Evolutionary conservation across 352 stramenopile genomes (phyloP).

Genomic region (Globisporangium polare): DNA sequence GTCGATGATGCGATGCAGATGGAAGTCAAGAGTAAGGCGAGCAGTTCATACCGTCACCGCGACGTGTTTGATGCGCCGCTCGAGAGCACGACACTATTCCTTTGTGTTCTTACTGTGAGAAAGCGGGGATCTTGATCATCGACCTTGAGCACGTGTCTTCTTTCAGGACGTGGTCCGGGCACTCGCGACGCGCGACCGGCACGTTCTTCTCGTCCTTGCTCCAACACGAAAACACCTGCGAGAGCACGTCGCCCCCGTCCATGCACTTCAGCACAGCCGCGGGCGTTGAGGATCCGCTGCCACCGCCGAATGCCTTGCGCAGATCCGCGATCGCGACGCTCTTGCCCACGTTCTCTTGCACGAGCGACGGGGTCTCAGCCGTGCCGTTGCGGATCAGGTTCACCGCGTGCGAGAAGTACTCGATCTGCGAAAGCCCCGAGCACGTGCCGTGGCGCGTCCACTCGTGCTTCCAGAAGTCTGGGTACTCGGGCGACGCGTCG

Average conservation of each 20-base stretch:
- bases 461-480: slow-evolving; percentile 92
- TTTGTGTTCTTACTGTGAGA: slow-evolving; percentile 17
- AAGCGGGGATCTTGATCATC: slow-evolving; percentile 53
- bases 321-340: slow-evolving; percentile 41
- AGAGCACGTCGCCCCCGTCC: slow-evolving; percentile 40
- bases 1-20: too few relatives aligned
- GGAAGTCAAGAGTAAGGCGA: too few relatives aligned
- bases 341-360: slow-evolving; percentile 58
- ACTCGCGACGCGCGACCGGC: slow-evolving; percentile 47
- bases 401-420: slow-evolving; percentile 86
- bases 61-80: too few relatives aligned
- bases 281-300: slow-evolving; percentile 7
- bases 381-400: slow-evolving; percentile 73
- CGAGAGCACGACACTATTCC: too few relatives aligned
- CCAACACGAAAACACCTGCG: slow-evolving; percentile 84
- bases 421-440: slow-evolving; percentile 76
- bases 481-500: slow-evolving; percentile 46
- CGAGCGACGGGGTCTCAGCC: slow-evolving; percentile 49
- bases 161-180: slow-evolving; percentile 54
- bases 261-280: slow-evolving; percentile 30
- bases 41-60: too few relatives aligned
- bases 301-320: slow-evolving; percentile 35
- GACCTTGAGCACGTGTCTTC: slow-evolving; percentile 66
- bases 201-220: slow-evolving; percentile 52
- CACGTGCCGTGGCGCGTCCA: slow-evolving; percentile 94